A percentile compares a stretch with the other conserved stretches of the same genome.
These are phyloP conservation scores for Haplosporangium sp. DNA, from an alignment of 371 early-diverging fungal genomes.

Conservation along the genomic window DNA sequence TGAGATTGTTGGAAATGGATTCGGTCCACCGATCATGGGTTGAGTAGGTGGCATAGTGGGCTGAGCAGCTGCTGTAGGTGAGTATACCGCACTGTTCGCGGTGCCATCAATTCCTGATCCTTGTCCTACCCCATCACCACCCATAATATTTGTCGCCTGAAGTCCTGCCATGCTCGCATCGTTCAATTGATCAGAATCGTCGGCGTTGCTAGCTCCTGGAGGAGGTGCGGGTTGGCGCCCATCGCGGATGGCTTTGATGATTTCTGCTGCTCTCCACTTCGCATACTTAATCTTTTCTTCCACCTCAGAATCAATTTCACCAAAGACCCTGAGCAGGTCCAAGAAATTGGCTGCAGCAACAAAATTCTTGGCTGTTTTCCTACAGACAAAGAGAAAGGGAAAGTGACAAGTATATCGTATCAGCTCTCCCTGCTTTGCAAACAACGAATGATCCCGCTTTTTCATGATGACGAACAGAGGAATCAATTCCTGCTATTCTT, in stretches of 20 bases:
- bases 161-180: slow-evolving; percentile 12
- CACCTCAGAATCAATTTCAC: slow-evolving; percentile 77
- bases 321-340: slow-evolving; percentile 84
- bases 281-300: slow-evolving; percentile 94
- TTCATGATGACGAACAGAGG: no score
- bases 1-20: slow-evolving; percentile 32
- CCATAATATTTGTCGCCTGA: slow-evolving; percentile 1
- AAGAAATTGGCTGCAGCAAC: slow-evolving; percentile 87
- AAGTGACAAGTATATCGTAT: background rate
- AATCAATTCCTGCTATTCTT: background rate
- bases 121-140: background rate
- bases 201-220: slow-evolving; percentile 61
- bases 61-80: slow-evolving; percentile 11
- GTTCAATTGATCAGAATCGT: slow-evolving; percentile 1
- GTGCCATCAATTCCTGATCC: background rate
- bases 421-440: background rate
- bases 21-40: slow-evolving; percentile 5
- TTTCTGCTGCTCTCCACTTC: slow-evolving; percentile 95
- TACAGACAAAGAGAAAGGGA: slow-evolving; percentile 28
- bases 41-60: slow-evolving; percentile 4
- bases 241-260: slow-evolving; percentile 91
- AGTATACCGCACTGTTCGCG: background rate
- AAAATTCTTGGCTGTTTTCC: slow-evolving; percentile 89
- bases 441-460: background rate
- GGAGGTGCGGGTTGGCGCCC: slow-evolving; percentile 81